Base-by-base conservation (phyloP, 2,329 filamentous ascomycete genomes). In the Apiospora phragmitis region DNA sequence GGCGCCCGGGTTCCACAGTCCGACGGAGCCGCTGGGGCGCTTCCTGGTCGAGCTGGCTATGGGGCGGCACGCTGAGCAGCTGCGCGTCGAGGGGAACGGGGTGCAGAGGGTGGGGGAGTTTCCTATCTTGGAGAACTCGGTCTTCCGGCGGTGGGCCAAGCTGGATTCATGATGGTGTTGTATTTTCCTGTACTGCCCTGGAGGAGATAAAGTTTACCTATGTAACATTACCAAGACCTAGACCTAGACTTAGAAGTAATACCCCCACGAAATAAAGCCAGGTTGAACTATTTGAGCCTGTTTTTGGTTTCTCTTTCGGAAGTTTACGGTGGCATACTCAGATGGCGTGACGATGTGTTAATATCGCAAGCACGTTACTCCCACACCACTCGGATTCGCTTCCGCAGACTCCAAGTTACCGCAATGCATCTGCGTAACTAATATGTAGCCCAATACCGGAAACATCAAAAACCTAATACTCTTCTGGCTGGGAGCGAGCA, bases 31-130 rank as follows among this genome's bases (percentile, higher is more conserved):
- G 1, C 77, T 88, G 35, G 86, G 86, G 1, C 71, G 73, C 16
- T 85, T 86, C 41, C 68, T 87, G 71, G 79, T 82, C 0, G 81
- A 83, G 72, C 78, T 85, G 80, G 85, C 85, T 0, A 82, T 84
- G 80, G 85, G 85, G 0, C 77, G 74, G 72, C 79, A 78, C 65
- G 78, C 80, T 16, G 69, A 65, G 24, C 68, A 70, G 49, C 41
- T 78, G 70, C 69, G 74, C 69, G 72, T 72, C 14, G 68, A 18
- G 8, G 35, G 47, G 41, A 73, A 72, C 24, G 76, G 76, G 67
- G 70, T 80, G 41, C 71, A 74, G 43, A 77, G 73, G 75, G 72
- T 77, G 29, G 77, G 77, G 8, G 72, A 76, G 18, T 78, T 79
- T 38, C 78, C 78, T 3, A 77, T 79, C 21, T n/a, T 79, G 5